A percentile compares a stretch with the other conserved stretches of the same genome.
Conservation (phyloP, 2,329 filamentous ascomycete genomes). For the Colletotrichum lentis region DNA sequence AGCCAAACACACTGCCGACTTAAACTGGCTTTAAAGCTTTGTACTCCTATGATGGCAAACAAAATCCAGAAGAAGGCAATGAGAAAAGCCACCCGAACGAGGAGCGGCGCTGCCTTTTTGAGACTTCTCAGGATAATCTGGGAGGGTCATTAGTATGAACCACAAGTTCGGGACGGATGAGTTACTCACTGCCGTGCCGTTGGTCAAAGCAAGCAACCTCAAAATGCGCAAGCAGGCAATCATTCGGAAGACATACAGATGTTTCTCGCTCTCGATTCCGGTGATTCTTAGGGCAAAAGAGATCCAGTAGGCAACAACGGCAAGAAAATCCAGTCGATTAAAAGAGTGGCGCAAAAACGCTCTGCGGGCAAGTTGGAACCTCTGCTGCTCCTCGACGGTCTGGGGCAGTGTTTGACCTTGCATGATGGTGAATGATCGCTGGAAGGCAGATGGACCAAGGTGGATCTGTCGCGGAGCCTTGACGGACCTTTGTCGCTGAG, state of each 20-base stretch:
- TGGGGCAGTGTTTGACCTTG: slow-evolving; percentile 66
- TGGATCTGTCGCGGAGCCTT: slow-evolving; percentile 59
- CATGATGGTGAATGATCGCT: slow-evolving; percentile 81
- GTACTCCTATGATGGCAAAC: slow-evolving; percentile 95
- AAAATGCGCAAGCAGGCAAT: slow-evolving; percentile 93
- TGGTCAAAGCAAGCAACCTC: slow-evolving; percentile 87
- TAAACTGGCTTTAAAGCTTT: slow-evolving; percentile 90
- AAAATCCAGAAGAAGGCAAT: slow-evolving; percentile 98
- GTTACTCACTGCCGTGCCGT: slow-evolving; percentile 81
- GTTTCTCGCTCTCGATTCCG: slow-evolving; percentile 72
- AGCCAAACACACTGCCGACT: slow-evolving; percentile 81
- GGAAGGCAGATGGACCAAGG: slow-evolving; percentile 69
- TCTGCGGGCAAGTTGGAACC: slow-evolving; percentile 84
- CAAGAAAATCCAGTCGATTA: slow-evolving; percentile 93
- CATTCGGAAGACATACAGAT: slow-evolving; percentile 94
- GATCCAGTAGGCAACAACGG: slow-evolving; percentile 95
- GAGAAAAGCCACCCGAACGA: slow-evolving; percentile 92
- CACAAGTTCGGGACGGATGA: not conserved
- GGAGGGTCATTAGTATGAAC: slow-evolving; percentile 35
- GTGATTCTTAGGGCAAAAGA: slow-evolving; percentile 77
- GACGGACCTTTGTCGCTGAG: slow-evolving; percentile 75
- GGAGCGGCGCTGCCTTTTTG: slow-evolving; percentile 90
- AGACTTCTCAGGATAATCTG: slow-evolving; percentile 92
- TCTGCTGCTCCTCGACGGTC: slow-evolving; percentile 79
- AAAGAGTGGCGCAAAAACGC: slow-evolving; percentile 96